Evolutionary conservation across 2,329 filamentous ascomycete species (phyloP), one percentile per base, ranked within the genome.

Genomic region (Orbilia blumenaviensis): DNA sequence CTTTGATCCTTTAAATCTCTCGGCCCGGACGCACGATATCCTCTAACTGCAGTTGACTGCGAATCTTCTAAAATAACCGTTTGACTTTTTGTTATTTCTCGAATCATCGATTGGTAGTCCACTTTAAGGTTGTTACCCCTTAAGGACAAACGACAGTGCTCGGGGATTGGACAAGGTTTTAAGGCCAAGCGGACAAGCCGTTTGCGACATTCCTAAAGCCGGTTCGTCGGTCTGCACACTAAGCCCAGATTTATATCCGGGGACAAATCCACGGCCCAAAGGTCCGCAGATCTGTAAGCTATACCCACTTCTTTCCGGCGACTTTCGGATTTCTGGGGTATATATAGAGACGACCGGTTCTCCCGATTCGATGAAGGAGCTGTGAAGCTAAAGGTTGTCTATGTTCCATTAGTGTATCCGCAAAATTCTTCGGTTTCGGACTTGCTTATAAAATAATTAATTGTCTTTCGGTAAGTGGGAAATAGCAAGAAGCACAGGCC

Each of bases 201-300:
- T 68, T 75, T 75, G 71, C 71, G 63, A 75, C 71, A 68, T 75
- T 75, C 71, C 71, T 68, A 75, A 75, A 68, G 63, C 71, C 71
- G 71, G 54, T 56, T 64, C 56, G 63, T 32, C 42, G 52, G 54
- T 48, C 62, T 56, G 38, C 64, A 63, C 50, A 60, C 52, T 56
- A 56, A 38, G 52, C 52, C 46, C 71, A 66, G 46, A 58, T 29
- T 68, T 75, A 75, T 75, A 75, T 68, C 71, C 71, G 71, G 71
- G 71, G 21, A 58, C 44, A 58, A 54, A 42, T 27, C 54, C 44
- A 36, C 50, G 27, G 27, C 52, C 52, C 54, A 44, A 27, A 52
- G 60, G 44, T 66, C 38, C 71, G 71, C 52, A 68, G 63, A 75
- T 75, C 63, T 68, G 71, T 75, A 75, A 68, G 71, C 64, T 75